These are phyloP conservation scores for Sicyos edulis DNA, from an alignment of 306 rosid genomes.

Conservation along the genomic window DNA sequence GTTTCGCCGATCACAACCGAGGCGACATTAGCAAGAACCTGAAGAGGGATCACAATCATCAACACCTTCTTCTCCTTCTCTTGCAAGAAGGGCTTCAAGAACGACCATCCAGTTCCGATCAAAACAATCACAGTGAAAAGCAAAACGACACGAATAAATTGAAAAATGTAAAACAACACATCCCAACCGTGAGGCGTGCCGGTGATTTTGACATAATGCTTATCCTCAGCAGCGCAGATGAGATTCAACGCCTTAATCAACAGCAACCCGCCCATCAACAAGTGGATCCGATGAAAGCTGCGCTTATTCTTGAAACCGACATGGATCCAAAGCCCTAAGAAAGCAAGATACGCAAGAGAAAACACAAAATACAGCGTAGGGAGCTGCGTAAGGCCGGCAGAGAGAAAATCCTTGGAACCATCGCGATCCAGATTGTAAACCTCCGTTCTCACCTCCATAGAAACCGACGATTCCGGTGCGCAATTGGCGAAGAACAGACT, in stretches of 20 bases:
- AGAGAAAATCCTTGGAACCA: conserved; percentile 47
- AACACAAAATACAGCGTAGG: conserved; percentile 57
- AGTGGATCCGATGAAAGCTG: conserved; percentile 72
- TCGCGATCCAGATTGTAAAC: conserved; percentile 57
- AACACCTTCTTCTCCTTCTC: conserved; percentile 82
- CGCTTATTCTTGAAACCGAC: conserved; percentile 33
- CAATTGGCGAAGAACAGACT: conserved; percentile 77
- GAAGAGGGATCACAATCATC: conserved; percentile 84
- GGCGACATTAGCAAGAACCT: conserved; percentile 79
- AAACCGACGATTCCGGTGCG: conserved; percentile 52
- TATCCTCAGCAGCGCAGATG: conserved; percentile 79
- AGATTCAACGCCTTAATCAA: conserved; percentile 63
- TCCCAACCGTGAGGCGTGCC: conserved; percentile 95
- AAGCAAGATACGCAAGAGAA: conserved; percentile 43
- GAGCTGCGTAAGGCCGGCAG: conserved; percentile 77
- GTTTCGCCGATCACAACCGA: conserved; percentile 84
- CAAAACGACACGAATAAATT: conserved; percentile 64
- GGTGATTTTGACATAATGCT: conserved; percentile 61
- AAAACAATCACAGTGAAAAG: conserved; percentile 67
- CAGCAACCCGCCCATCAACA: conserved; percentile 60
- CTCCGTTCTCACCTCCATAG: conserved; percentile 72
- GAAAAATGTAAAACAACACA: conserved; percentile 76
- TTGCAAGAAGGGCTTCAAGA: conserved; percentile 67
- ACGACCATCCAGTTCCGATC: conserved; percentile 88
- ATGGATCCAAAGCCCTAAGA: conserved; percentile 55